phyloP scores from a whole-genome alignment of 495 filamentous ascomycete genomes.

The Neurospora tetrasperma region DNA sequence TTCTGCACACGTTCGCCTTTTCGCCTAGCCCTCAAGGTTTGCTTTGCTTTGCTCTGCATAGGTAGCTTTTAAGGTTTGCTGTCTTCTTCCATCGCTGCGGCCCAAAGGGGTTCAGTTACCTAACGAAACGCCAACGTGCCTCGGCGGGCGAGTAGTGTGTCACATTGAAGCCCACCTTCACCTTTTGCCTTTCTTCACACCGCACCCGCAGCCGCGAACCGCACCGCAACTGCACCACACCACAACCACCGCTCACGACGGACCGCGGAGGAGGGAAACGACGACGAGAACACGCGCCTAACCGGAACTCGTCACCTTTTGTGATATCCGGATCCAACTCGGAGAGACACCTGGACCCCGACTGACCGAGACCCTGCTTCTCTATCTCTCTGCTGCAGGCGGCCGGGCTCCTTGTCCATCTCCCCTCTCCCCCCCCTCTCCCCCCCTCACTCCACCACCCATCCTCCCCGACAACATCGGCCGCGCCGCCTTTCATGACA shows the following conservation, averaged over 20 bases:
- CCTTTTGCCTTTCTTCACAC: background rate
- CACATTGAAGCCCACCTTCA: background rate
- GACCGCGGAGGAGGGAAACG: background rate
- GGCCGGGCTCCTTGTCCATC: slow-evolving; percentile 1
- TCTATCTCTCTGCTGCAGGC: slow-evolving; percentile 3
- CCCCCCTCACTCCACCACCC: slow-evolving; percentile 2
- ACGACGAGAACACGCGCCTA: background rate
- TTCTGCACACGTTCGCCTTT: background rate
- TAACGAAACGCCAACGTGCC: background rate
- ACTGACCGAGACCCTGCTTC: slow-evolving; percentile 4
- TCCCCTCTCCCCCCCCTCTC: background rate
- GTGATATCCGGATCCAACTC: background rate
- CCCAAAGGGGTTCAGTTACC: background rate
- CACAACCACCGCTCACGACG: background rate
- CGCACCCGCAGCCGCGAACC: background rate
- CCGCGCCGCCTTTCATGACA: slow-evolving; percentile 19
- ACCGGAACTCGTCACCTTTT: background rate
- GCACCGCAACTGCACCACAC: background rate
- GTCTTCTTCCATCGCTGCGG: background rate
- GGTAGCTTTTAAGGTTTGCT: background rate
- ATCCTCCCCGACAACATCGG: slow-evolving; percentile 6
- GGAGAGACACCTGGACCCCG: background rate
- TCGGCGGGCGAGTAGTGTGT: slow-evolving; percentile 1
- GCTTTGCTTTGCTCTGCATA: background rate
- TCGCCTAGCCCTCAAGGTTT: background rate